Evolutionary conservation across 2,329 filamentous ascomycete species (phyloP), one percentile per base, ranked within the genome.

Genomic region (Sclerotinia subarctica): DNA sequence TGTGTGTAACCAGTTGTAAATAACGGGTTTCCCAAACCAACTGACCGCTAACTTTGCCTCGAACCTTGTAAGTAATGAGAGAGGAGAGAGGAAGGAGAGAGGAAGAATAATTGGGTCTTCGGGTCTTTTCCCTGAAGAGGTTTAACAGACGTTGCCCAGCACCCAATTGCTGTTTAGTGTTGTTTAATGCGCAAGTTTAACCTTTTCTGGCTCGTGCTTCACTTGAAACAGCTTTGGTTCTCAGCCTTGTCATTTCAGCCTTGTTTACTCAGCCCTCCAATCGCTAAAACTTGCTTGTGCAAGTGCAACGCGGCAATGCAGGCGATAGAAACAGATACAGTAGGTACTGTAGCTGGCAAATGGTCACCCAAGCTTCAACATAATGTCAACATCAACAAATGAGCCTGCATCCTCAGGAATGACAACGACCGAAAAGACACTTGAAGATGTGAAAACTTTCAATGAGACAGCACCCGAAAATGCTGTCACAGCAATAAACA

Each of bases 401-500:
- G 62, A 69, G 65, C 66, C 71, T 53, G 65, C 57, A 51, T 49
- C 66, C 38, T 63, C 58, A 35, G 63, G 68, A 65, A 46, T 58
- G 52, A 69, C n/a, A 65, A 46, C 64, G 49, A 69, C n/a, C n/a
- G 38, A 38, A 21, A 54, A 46, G 24, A 24, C 29, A 38, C 32
- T 58, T 24, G 49, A 68, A 63, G 47, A 64, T 49, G 63, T 60
- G n/a, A 66, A 66, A 7, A 58, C 64, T 11, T 58, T 70, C 19
- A 69, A 70, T 53, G 68, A 67, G 58, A 13, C 32, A 46, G 19
- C 70, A 19, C 73, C 76, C 26, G 66, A 66, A 19, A 71, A 74
- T 67, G 75, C 74, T 0, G 74, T 76, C 32, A 68, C 64, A 53
- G 71, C 69, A 51, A 69, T 70, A 21, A 53, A 70, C 7, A 71